Evolutionary conservation across 257 asterid species (phyloP).

Genomic region (Henckelia pumila): DNA sequence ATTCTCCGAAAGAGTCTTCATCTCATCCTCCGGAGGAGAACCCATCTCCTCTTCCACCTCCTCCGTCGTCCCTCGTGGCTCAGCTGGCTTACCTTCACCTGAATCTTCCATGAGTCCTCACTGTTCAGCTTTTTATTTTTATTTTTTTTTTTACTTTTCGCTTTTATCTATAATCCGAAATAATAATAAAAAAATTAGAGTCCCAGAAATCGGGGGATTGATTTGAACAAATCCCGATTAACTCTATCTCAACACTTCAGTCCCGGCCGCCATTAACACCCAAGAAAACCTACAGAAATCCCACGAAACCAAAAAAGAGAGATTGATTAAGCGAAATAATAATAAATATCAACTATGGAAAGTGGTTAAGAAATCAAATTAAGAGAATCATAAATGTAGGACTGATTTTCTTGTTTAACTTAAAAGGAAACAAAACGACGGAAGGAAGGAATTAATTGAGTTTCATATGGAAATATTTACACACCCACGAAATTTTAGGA

Average conservation of each 20-base stretch:
- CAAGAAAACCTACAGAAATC: conserved; percentile 33
- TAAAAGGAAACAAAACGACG: conserved; percentile 21
- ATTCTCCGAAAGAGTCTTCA: neutral
- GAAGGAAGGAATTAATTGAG: conserved; percentile 15
- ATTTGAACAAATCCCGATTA: conserved; percentile 12
- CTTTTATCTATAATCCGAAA: neutral
- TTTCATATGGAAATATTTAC: conserved; percentile 1
- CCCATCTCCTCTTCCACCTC: neutral
- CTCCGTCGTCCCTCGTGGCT: neutral
- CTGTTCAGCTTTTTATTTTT: neutral
- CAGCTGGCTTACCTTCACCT: neutral
- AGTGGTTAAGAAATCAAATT: conserved; percentile 7
- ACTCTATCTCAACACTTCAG: neutral
- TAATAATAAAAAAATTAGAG: neutral
- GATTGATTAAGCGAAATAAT: conserved; percentile 19
- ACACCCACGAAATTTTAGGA: neutral
- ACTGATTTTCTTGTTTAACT: conserved; percentile 8
- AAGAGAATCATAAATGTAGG: neutral
- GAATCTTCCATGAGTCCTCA: neutral
- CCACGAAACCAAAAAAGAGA: conserved; percentile 20
- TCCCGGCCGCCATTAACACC: neutral
- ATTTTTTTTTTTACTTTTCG: conserved; percentile 2
- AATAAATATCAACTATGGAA: conserved; percentile 26
- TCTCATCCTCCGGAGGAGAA: neutral
- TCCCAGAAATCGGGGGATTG: neutral